These are phyloP conservation scores for Stropharia rugosoannulata DNA, from an alignment of 768 basidiomycete species.

Conservation along the genomic window DNA sequence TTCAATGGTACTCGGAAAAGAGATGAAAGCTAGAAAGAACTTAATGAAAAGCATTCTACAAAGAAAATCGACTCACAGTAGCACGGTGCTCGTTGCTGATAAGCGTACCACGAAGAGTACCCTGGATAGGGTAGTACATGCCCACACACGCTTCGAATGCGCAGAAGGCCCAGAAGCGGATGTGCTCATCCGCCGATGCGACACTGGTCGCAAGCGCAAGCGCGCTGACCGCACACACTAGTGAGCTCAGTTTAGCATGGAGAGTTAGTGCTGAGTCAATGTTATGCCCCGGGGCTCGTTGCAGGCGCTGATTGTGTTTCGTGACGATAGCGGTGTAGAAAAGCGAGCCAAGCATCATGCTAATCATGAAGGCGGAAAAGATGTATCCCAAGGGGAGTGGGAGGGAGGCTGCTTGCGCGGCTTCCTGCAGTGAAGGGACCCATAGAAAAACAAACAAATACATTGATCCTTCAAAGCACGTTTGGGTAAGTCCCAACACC, in stretches of 20 bases:
- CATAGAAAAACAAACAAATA: constrained; percentile 84
- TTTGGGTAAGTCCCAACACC: constrained; percentile 70
- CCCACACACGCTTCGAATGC: constrained; percentile 76
- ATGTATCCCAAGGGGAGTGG: constrained; percentile 74
- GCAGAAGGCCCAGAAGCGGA: constrained; percentile 74
- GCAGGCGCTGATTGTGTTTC: constrained; percentile 17
- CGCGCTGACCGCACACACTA: constrained; percentile 60
- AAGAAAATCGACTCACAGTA: constrained; percentile 46
- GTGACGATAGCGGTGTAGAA: constrained; percentile 57
- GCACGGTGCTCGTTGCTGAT: constrained; percentile 74
- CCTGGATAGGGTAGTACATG: constrained; percentile 79
- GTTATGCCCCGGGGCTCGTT: not conserved
- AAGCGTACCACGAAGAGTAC: constrained; percentile 65
- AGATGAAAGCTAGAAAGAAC: constrained; percentile 50
- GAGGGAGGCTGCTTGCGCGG: constrained; percentile 30
- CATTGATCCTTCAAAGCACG: constrained; percentile 84
- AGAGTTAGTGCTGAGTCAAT: constrained; percentile 48
- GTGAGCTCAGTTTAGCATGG: constrained; percentile 66
- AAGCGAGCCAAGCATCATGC: constrained; percentile 79
- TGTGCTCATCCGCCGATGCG: constrained; percentile 38
- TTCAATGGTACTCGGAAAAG: constrained; percentile 77
- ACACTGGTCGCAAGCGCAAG: constrained; percentile 54
- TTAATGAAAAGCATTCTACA: not conserved
- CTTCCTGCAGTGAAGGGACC: constrained; percentile 75
- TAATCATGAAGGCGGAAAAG: constrained; percentile 79